phyloP scores from a whole-genome alignment of 352 stramenopile genomes.

The Elongisporangium anandrum region DNA sequence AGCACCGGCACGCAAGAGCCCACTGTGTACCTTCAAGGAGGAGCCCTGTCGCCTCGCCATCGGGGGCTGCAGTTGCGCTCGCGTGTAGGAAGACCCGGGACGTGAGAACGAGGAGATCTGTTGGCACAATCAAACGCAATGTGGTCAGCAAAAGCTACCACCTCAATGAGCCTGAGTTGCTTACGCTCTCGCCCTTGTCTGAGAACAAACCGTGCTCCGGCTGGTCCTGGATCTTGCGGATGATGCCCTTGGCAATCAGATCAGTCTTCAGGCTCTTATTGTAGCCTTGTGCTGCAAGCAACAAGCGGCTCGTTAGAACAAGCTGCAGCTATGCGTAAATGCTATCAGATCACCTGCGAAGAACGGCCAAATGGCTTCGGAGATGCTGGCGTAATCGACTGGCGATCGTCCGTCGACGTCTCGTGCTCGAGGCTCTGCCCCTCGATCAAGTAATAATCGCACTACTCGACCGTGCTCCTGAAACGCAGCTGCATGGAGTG shows the following conservation, averaged over 20 bases:
- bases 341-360: slow-evolving; percentile 37
- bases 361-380: slow-evolving; percentile 66
- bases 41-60: slow-evolving; percentile 34
- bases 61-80: slow-evolving; percentile 54
- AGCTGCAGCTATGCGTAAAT: neutral
- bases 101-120: slow-evolving; percentile 76
- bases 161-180: neutral
- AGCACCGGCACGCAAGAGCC: neutral
- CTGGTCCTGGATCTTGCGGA: slow-evolving; percentile 55
- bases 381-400: slow-evolving; percentile 71
- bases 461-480: slow-evolving; percentile 68
- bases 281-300: slow-evolving; percentile 33
- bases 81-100: slow-evolving; percentile 65
- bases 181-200: slow-evolving; percentile 34
- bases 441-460: slow-evolving; percentile 40
- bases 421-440: slow-evolving; percentile 35
- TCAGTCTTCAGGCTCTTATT: slow-evolving; percentile 50
- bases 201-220: slow-evolving; percentile 27
- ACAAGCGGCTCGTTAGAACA: neutral
- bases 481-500: slow-evolving; percentile 58
- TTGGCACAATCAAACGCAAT: neutral
- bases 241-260: slow-evolving; percentile 55
- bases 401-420: slow-evolving; percentile 43
- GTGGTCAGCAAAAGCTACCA: neutral
- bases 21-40: slow-evolving; percentile 32